Percentiles rank a stretch among this genome's conserved stretches.
These are phyloP conservation scores for Penicillium paradoxum DNA, from an alignment of 495 filamentous ascomycete genomes.

Conservation along the genomic window DNA sequence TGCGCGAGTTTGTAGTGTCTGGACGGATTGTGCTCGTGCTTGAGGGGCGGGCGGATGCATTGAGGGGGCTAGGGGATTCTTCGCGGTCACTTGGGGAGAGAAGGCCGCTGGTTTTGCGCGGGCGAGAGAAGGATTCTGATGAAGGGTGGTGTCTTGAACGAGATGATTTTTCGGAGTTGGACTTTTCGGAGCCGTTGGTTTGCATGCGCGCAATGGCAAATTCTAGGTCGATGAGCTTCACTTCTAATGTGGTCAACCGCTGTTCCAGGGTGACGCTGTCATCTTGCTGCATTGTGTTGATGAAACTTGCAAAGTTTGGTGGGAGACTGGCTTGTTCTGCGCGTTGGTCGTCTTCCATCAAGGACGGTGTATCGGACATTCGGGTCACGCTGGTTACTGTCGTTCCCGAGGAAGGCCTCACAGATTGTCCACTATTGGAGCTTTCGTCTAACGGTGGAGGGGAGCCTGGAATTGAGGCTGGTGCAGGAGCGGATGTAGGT, in stretches of 20 bases:
- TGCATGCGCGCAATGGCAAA: conserved; percentile 52
- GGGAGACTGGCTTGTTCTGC: conserved; percentile 26
- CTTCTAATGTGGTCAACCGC: conserved; percentile 48
- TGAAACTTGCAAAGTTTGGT: conserved; percentile 40
- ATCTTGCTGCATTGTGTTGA: conserved; percentile 43
- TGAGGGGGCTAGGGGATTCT: conserved; percentile 20
- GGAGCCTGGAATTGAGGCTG: conserved; percentile 21
- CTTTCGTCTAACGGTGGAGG: conserved; percentile 17
- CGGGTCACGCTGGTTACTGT: conserved; percentile 31
- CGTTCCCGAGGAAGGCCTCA: conserved; percentile 27
- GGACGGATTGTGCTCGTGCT: conserved; percentile 42
- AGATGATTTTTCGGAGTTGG: conserved; percentile 10
- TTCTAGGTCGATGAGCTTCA: conserved; percentile 53
- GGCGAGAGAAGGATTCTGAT: conserved; percentile 12
- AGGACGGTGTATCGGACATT: conserved; percentile 20
- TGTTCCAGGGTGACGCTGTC: conserved; percentile 47
- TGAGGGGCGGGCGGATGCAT: conserved; percentile 22
- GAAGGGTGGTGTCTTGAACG: conserved; percentile 15
- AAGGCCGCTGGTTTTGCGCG: conserved; percentile 19
- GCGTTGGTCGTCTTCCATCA: conserved; percentile 13
- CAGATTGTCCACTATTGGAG: conserved; percentile 27
- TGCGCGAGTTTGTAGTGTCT: conserved; percentile 25
- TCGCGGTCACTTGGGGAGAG: conserved; percentile 18
- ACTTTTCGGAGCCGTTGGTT: conserved; percentile 19
- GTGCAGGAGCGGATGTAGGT: conserved; percentile 18